Base-by-base conservation (phyloP, 2,329 filamentous ascomycete species). In the Dactylonectria estremocensis region DNA sequence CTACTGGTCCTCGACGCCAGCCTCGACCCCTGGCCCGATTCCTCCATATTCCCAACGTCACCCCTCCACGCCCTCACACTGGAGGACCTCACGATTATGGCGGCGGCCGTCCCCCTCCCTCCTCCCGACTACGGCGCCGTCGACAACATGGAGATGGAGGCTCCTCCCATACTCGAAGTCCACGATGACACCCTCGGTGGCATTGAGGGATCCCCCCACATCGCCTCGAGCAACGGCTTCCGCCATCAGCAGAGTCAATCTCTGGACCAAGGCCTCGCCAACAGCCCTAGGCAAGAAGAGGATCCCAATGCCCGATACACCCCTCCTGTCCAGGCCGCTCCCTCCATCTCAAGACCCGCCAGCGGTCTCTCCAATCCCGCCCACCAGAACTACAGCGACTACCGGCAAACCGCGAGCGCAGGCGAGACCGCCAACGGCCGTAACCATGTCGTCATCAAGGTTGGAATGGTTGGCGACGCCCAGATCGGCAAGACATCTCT, bases 401-500 rank as follows among this genome's bases (percentile, higher is more conserved):
- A 87, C 35, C 81, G 81, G 76, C 85, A 69, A 76, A 81, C 72
- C 77, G 81, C 73, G 9, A 81, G 72, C 77, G 81, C 73, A 11
- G 74, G 72, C 67, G 80, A 81, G 52, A 72, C 80, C 14, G 63
- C 78, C 64, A 87, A 87, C 71, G 86, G 87, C 53, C 85, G 90
- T 68, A 91, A 91, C 79, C 90, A 91, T 76, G 96, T 99, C 43
- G 96, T 99, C 64, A 98, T 99, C 87, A 99, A 99, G 84, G 96
- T 99, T 58, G 96, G 96, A 78, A 99, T 99, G 96, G 96, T 99
- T 52, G 96, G 96, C 53, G 96, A 99, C 84, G 96, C 96, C 65
- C 96, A 99, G 83, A 99, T 99, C 75, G 96, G 96, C 79, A 99
- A 99, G 89, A 99, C 96, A 18, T 98, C 95, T 72, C 84, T 99